These are phyloP conservation scores for Mucuna pruriens DNA, from an alignment of 306 rosid species.

Conservation along the genomic window DNA sequence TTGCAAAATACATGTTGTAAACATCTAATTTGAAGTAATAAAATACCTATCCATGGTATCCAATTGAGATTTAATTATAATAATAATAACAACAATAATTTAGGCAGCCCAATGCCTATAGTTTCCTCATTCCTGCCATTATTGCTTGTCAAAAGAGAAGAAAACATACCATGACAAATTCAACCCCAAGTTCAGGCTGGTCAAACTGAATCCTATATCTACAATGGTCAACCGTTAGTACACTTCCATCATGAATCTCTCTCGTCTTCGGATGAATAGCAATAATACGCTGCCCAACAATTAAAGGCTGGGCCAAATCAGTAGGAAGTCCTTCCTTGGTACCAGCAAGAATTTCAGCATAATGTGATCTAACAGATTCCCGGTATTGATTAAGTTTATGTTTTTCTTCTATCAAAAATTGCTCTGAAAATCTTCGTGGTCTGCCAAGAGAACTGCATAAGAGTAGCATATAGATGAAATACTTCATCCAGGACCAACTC, in stretches of 20 bases:
- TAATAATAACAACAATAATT: neutral
- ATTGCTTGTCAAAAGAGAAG: conserved; percentile 18
- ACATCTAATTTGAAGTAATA: conserved; percentile 14
- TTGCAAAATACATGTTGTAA: neutral
- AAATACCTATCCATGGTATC: conserved; percentile 9
- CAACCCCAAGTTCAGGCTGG: conserved; percentile 81
- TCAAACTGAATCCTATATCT: conserved; percentile 84
- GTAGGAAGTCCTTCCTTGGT: conserved; percentile 87
- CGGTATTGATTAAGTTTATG: conserved; percentile 86
- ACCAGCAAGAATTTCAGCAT: conserved; percentile 88
- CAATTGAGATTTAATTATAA: neutral
- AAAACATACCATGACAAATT: conserved; percentile 74
- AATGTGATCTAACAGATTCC: conserved; percentile 84
- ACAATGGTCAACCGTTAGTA: conserved; percentile 73
- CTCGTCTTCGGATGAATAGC: conserved; percentile 82
- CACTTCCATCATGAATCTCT: conserved; percentile 84
- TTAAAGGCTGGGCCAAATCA: conserved; percentile 86
- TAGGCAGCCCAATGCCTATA: neutral
- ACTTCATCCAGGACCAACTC: conserved; percentile 31
- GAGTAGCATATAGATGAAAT: conserved; percentile 36
- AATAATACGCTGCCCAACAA: conserved; percentile 82
- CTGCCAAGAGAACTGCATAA: conserved; percentile 91
- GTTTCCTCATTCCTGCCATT: neutral
- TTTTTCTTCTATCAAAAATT: conserved; percentile 84
- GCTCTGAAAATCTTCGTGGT: conserved; percentile 89